Percentiles rank a stretch among this genome's conserved stretches.
Conservation (phyloP, 352 stramenopile species). For the Blastocystis sp. region DNA sequence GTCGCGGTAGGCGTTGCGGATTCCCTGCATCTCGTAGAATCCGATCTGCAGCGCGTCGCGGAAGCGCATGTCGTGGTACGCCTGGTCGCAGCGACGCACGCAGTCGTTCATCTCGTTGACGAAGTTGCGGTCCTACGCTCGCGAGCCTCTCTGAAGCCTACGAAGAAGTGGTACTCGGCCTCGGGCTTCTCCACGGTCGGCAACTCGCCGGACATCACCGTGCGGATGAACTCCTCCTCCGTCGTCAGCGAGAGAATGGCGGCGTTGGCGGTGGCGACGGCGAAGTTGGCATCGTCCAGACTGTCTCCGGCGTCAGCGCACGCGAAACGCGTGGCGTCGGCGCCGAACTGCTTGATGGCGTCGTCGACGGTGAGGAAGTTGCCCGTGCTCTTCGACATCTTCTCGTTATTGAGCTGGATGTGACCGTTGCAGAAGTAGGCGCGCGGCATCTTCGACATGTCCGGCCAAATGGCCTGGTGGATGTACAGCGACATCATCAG, state of each 20-base stretch:
- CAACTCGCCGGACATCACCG: conserved; percentile 72
- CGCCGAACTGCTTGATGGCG: conserved; percentile 82
- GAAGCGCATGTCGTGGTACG: conserved; percentile 79
- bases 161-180: conserved; percentile 22
- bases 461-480: conserved; percentile 94
- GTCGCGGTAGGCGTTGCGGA: conserved; percentile 89
- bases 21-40: conserved; percentile 95
- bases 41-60: conserved; percentile 87
- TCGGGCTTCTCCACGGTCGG: conserved; percentile 67
- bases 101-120: conserved; percentile 60
- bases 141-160: neutral
- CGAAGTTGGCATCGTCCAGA: conserved; percentile 98
- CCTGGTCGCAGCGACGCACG: conserved; percentile 73
- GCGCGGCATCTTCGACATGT: conserved; percentile 87
- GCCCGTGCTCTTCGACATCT: conserved; percentile 98
- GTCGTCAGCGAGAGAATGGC: conserved; percentile 89
- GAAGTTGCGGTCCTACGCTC: conserved; percentile 63
- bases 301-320: conserved; percentile 89
- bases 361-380: conserved; percentile 99
- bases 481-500: conserved; percentile 99
- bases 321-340: conserved; percentile 89
- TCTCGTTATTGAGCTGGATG: conserved; percentile 81
- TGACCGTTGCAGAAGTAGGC: conserved; percentile 97
- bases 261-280: conserved; percentile 85
- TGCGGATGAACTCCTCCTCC: conserved; percentile 91